Evolutionary conservation across 208 protist species (phyloP), one percentile per base, ranked within the genome.

Genomic region (Porcisia hertigi): DNA sequence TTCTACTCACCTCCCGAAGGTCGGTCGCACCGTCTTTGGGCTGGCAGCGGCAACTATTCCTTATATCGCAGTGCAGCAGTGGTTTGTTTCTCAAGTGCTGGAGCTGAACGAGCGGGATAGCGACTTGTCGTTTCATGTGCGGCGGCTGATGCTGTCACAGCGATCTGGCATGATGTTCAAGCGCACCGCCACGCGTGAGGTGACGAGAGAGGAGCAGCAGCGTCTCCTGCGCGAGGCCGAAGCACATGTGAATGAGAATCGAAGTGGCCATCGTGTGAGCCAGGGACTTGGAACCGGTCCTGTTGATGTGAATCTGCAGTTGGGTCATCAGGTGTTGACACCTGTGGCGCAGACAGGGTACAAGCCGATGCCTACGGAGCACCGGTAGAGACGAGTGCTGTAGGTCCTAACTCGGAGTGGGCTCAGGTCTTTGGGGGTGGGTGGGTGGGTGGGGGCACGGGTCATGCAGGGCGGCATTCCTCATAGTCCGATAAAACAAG

Each of bases 161-260:
- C 86, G 92, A 20, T 89, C 82, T 1, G 80, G 86, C 30, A 93
- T 96, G 88, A 96, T 96, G 92, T 96, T 96, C 60, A 87, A 84
- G 62, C 92, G 92, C 65, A 94, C 92, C n/a, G 88, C 89, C 63
- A 94, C 92, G 0, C 92, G 92, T 1, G 92, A 96, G 80, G 89
- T 96, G 66, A 96, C 92, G 20, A 84, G 84, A 12, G 92, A 94
- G 71, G 92, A 96, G 82, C 92, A 96, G 85, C 80, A 94, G 73
- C 81, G 79, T 14, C 84, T 96, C 30, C 82, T 92, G 85, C 82
- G 75, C 34, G 84, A 92, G 78, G 83, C 92, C 3, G 80, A 88
- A 79, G 73, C 74, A 34, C 86, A 93, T 54, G 85, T 82, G 53
- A 88, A 84, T 47, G 88, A 93, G 72, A 96, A 96, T 72, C 77